Conservation (phyloP, 2,329 filamentous ascomycete genomes). For the Leptographium radiaticola region DNA sequence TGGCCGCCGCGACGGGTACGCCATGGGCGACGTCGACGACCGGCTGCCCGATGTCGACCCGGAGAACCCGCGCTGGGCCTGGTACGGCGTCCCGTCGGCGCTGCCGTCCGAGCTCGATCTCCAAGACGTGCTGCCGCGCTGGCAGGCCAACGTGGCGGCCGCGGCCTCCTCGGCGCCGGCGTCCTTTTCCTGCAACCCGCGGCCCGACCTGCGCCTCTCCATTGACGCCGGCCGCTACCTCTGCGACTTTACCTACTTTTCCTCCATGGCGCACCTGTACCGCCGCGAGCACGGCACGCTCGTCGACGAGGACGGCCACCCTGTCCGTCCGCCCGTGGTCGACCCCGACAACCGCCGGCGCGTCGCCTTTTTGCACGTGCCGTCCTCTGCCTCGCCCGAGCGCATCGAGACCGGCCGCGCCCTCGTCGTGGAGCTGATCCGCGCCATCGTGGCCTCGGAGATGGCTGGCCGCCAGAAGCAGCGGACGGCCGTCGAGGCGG, state of each 20-base stretch:
- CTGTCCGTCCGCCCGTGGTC: too few species aligned
- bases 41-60: constrained; percentile 31
- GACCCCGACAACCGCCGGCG: constrained; percentile 21
- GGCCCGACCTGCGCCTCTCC: constrained; percentile 42
- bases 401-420: constrained; percentile 35
- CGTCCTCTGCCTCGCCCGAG: constrained; percentile 39
- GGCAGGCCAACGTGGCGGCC: constrained; percentile 35
- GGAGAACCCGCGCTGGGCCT: constrained; percentile 35
- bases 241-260: constrained; percentile 70
- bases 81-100: constrained; percentile 40
- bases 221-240: constrained; percentile 60
- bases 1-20: constrained; percentile 61
- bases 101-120: constrained; percentile 44
- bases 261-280: constrained; percentile 46
- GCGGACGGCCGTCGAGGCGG: constrained; percentile 2
- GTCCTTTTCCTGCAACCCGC: constrained; percentile 12
- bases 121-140: constrained; percentile 41
- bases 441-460: constrained; percentile 42
- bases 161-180: constrained; percentile 7
- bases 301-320: background rate
- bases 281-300: constrained; percentile 23
- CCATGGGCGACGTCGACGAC: constrained; percentile 55
- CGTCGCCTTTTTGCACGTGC: constrained; percentile 63
- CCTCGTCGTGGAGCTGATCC: constrained; percentile 39
- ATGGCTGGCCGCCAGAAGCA: constrained; percentile 7